A percentile compares a stretch with the other conserved stretches of the same genome.
phyloP scores from a whole-genome alignment of 2,329 filamentous ascomycete genomes.

The Beauveria asiatica region DNA sequence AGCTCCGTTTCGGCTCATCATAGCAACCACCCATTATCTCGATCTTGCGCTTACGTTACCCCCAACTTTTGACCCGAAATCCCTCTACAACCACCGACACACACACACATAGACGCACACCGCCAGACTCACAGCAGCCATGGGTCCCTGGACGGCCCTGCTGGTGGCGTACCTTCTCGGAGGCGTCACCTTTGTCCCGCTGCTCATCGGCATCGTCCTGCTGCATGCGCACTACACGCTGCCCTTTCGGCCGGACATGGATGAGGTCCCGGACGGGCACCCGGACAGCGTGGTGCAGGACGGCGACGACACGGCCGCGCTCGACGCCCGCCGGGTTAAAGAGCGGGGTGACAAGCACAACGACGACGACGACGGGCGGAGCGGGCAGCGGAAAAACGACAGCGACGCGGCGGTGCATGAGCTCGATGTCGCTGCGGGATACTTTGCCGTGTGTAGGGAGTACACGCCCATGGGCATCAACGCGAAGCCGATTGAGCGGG shows the following conservation, averaged over 20 bases:
- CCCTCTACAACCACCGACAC: neutral
- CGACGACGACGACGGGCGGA: constrained; percentile 29
- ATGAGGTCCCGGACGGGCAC: constrained; percentile 27
- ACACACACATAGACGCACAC: neutral
- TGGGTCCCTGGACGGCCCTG: constrained; percentile 48
- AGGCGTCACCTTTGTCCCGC: constrained; percentile 78
- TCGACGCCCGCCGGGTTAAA: constrained; percentile 53
- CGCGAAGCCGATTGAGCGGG: constrained; percentile 81
- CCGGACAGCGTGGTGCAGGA: constrained; percentile 42
- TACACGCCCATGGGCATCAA: constrained; percentile 88
- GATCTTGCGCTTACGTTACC: neutral
- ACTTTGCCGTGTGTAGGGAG: constrained; percentile 91
- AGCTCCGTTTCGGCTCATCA: constrained; percentile 1
- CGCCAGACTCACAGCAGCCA: constrained; percentile 17
- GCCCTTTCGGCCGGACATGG: constrained; percentile 37
- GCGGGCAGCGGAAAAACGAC: neutral
- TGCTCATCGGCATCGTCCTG: constrained; percentile 54
- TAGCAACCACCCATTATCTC: neutral
- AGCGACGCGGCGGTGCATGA: constrained; percentile 29
- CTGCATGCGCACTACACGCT: constrained; percentile 62
- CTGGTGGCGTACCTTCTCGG: constrained; percentile 74
- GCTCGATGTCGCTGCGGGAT: constrained; percentile 75
- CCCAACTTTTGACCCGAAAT: neutral
- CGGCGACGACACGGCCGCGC: constrained; percentile 55
- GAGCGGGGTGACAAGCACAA: constrained; percentile 42